phyloP scores from a whole-genome alignment of 169 alveolate species.

The Eimeria praecox region DNA sequence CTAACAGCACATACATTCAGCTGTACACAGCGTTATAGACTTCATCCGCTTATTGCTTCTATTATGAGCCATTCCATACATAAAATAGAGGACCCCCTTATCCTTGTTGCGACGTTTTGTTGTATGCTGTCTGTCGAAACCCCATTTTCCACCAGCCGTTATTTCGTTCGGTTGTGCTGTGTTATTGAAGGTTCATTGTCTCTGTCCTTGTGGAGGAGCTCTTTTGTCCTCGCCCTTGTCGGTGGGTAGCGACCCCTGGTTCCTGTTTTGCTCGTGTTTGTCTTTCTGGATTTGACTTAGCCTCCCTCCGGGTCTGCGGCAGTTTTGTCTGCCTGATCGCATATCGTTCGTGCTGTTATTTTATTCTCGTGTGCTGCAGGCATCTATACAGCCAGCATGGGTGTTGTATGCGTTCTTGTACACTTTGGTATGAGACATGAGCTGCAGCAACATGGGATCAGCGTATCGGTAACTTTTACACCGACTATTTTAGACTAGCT shows the following conservation, averaged over 20 bases:
- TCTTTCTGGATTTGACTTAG: neutral
- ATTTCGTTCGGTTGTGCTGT: neutral
- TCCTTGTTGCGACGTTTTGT: neutral
- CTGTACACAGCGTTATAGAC: neutral
- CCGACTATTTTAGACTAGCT: neutral
- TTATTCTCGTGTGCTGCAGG: neutral
- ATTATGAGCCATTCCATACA: neutral
- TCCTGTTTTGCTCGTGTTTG: neutral
- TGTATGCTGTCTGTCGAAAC: neutral
- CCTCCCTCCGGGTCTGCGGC: neutral
- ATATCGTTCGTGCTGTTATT: neutral
- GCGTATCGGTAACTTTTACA: slow-evolving; percentile 43
- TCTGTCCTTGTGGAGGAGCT: slow-evolving; percentile 57
- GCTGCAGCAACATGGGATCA: slow-evolving; percentile 76
- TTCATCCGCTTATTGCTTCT: neutral
- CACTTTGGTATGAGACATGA: slow-evolving; percentile 77
- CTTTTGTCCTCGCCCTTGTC: slow-evolving; percentile 67
- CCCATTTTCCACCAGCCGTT: neutral
- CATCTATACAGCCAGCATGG: slow-evolving; percentile 77
- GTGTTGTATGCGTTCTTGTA: slow-evolving; percentile 75
- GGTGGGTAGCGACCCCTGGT: slow-evolving; percentile 38
- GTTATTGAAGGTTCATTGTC: slow-evolving; percentile 32
- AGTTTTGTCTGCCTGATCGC: neutral
- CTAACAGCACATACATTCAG: neutral
- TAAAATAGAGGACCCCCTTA: neutral